Base-by-base conservation (phyloP, 768 basidiomycete species). In the Holtermannia corniformis region DNA sequence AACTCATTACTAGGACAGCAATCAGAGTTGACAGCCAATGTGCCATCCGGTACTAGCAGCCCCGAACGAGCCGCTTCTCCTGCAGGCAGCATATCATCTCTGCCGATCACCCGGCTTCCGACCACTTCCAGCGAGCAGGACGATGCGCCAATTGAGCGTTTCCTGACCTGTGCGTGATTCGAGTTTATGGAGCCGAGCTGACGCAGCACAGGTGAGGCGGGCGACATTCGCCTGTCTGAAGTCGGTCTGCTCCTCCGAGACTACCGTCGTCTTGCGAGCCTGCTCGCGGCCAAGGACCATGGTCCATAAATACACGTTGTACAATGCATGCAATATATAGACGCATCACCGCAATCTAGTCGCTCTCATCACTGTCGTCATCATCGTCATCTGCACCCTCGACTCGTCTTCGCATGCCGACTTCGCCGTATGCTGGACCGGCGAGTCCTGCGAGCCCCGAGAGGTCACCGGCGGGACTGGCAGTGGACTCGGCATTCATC, bases 201-300 rank as follows among this genome's bases (percentile, higher is more conserved):
- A 40, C 7, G 54, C 79, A 32, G 40, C 22, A 23, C 80, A 85
- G 46, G 83, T 57, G 75, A 79, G 0, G 79, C 81, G 44, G 85
- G 83, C 49, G 93, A 97, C 56, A 71, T 97, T 50, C 79, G 78
- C 49, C 72, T 96, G 22, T 81, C 83, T 0, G 93, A 99, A 60
- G 81, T 96, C 1, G 81, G 77, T 0, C 81, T 84, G 58, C 75
- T 99, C 41, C 73, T 97, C 66, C 73, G 76, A 26, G 92, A 95
- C 58, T 96, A 95, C 70, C 79, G 80, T 58, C 75, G 84, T 42
- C 67, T 95, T 48, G 90, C 59, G 10, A 49, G 24, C 12, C 50
- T 58, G n/a, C 37, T 69, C 12, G 47, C 48, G 10, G 7, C 32
- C 32, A 37, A 16, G 16, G 32, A 37, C 7, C 7, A n/a, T n/a